Percentiles rank a stretch among this genome's conserved stretches.
These are phyloP conservation scores for Aspergillus panamensis DNA, from an alignment of 495 filamentous ascomycete genomes.

Conservation along the genomic window DNA sequence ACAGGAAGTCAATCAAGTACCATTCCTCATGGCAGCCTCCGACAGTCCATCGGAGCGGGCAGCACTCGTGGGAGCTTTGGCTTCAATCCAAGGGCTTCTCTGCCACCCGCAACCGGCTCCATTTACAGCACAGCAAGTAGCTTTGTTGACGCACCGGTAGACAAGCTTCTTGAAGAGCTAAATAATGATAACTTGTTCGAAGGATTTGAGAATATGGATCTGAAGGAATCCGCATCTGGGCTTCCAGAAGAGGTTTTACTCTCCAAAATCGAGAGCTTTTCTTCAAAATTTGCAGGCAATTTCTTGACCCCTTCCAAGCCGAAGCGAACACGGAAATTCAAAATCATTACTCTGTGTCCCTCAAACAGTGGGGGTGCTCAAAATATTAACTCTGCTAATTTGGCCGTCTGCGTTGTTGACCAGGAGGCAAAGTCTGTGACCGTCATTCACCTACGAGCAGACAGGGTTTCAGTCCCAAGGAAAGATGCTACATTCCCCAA, in stretches of 20 bases:
- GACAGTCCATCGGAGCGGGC: constrained; percentile 72
- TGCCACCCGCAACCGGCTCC: constrained; percentile 41
- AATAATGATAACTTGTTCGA: constrained; percentile 60
- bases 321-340: constrained; percentile 44
- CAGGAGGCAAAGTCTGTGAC: constrained; percentile 61
- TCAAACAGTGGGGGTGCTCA: constrained; percentile 40
- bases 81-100: constrained; percentile 42
- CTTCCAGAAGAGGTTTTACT: constrained; percentile 72
- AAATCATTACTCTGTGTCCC: constrained; percentile 62
- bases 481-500: constrained; percentile 30
- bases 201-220: constrained; percentile 65
- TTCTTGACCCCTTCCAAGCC: constrained; percentile 52
- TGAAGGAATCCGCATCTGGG: constrained; percentile 66
- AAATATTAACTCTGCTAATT: constrained; percentile 34
- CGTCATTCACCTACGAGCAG: constrained; percentile 57
- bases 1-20: constrained; percentile 48
- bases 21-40: constrained; percentile 50
- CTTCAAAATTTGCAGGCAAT: constrained; percentile 56
- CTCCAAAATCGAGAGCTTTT: constrained; percentile 66
- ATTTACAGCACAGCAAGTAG: constrained; percentile 47
- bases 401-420: constrained; percentile 69
- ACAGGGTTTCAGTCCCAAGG: constrained; percentile 33
- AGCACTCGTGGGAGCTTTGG: constrained; percentile 59
- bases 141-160: constrained; percentile 63
- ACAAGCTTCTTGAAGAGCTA: constrained; percentile 70